These are phyloP conservation scores for Pyrenophora teres DNA, from an alignment of 2,329 filamentous ascomycete genomes.

Conservation along the genomic window DNA sequence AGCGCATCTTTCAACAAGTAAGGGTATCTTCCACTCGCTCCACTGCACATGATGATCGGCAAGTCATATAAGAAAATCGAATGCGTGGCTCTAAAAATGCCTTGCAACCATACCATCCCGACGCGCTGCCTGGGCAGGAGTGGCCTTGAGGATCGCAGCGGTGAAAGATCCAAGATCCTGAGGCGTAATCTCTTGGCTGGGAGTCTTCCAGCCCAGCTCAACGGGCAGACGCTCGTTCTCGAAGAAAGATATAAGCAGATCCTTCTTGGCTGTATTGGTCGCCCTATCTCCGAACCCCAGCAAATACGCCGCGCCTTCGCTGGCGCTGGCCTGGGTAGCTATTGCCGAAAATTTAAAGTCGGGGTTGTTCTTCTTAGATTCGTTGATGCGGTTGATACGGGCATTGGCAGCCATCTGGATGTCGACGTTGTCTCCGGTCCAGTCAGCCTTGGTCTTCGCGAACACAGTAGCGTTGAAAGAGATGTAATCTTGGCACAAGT, in stretches of 20 bases:
- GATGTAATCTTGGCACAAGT: neutral
- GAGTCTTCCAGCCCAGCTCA: neutral
- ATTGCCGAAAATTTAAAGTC: neutral
- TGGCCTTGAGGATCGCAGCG: too few relatives aligned
- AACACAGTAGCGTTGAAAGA: conserved; percentile 56
- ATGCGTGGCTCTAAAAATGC: too few relatives aligned
- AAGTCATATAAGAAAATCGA: too few relatives aligned
- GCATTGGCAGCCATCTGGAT: conserved; percentile 11
- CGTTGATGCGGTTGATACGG: conserved; percentile 6
- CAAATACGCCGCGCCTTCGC: conserved; percentile 3
- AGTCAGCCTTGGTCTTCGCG: conserved; percentile 48
- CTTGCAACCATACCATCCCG: too few relatives aligned
- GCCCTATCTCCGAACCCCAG: conserved; percentile 5
- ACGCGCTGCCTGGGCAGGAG: too few relatives aligned
- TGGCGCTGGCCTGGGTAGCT: neutral
- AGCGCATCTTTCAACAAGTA: too few relatives aligned
- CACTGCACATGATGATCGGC: too few relatives aligned
- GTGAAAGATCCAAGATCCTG: too few relatives aligned
- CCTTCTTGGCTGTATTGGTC: neutral
- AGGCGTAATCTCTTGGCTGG: too few relatives aligned
- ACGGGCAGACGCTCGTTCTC: neutral
- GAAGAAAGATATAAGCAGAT: neutral
- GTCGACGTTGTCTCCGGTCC: neutral
- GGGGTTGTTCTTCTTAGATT: conserved; percentile 4
- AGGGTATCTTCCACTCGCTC: too few relatives aligned